Conservation (phyloP, 176 grass and related monocot species). For the Panicum miliaceum region DNA sequence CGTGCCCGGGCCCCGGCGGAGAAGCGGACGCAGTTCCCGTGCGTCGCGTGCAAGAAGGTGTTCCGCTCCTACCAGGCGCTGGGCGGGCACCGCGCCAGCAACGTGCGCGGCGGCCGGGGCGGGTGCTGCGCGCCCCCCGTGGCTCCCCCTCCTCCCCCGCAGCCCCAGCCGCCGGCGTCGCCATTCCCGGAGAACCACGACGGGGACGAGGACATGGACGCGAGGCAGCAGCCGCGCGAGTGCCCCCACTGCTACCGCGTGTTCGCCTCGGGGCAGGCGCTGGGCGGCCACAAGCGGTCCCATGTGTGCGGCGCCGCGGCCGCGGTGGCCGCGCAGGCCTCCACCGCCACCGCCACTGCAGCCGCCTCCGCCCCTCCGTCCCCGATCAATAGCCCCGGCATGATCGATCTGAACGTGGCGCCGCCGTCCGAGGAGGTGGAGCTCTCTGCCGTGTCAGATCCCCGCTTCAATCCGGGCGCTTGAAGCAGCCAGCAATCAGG, state of each 20-base stretch:
- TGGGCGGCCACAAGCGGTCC: constrained; percentile 76
- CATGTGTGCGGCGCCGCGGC: constrained; percentile 47
- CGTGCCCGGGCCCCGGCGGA: background rate
- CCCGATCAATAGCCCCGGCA: constrained; percentile 37
- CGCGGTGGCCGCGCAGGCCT: constrained; percentile 6
- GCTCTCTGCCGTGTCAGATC: constrained; percentile 62
- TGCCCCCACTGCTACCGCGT: constrained; percentile 70
- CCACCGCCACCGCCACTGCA: background rate
- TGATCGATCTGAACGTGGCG: constrained; percentile 73
- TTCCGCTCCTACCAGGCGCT: constrained; percentile 85
- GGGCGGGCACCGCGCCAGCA: constrained; percentile 67
- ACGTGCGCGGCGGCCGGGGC: constrained; percentile 52
- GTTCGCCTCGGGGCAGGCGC: constrained; percentile 78
- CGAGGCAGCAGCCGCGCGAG: constrained; percentile 44
- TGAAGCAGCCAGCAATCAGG: constrained; percentile 39
- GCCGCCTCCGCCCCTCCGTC: background rate
- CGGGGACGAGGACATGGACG: constrained; percentile 28
- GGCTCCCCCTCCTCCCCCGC: background rate
- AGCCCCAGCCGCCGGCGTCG: background rate
- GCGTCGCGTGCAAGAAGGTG: constrained; percentile 64
- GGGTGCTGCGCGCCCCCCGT: constrained; percentile 46
- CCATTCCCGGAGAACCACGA: constrained; percentile 42
- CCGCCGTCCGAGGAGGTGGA: constrained; percentile 62
- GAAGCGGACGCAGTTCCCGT: constrained; percentile 59
- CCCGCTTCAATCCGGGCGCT: constrained; percentile 40